These are phyloP conservation scores for Linum lewisii DNA, from an alignment of 345 rosid genomes.

Conservation along the genomic window DNA sequence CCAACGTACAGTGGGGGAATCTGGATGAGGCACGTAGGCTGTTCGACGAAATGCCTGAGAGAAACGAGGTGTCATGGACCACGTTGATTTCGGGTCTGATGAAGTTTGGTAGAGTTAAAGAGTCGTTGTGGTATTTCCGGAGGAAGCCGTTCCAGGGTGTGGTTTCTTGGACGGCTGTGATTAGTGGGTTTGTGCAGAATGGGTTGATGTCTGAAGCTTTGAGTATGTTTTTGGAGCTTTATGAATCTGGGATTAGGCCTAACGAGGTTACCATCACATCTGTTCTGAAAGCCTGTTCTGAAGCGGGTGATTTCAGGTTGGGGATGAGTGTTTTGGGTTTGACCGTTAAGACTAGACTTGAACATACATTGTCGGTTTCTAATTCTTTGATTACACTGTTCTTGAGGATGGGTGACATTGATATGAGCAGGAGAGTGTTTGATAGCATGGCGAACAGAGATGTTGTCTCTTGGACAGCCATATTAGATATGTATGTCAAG, in stretches of 20 bases:
- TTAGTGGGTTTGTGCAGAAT: conserved; percentile 44
- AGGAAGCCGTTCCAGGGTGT: conserved; percentile 44
- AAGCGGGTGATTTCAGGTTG: conserved; percentile 21
- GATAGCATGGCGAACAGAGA: conserved; percentile 38
- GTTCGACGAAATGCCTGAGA: conserved; percentile 56
- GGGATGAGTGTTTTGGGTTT: conserved; percentile 35
- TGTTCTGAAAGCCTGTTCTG: conserved; percentile 34
- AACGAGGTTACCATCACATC: conserved; percentile 42
- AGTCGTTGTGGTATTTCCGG: conserved; percentile 40
- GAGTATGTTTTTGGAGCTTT: conserved; percentile 33
- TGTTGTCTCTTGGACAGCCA: conserved; percentile 55
- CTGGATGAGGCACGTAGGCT: conserved; percentile 32
- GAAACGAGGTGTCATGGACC: conserved; percentile 50
- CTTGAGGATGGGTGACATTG: conserved; percentile 36
- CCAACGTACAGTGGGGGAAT: conserved; percentile 30
- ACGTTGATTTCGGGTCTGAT: conserved; percentile 42
- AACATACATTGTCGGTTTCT: conserved; percentile 29
- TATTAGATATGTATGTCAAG: conserved; percentile 36
- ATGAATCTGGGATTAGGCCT: conserved; percentile 35
- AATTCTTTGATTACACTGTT: conserved; percentile 44
- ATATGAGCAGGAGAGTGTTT: conserved; percentile 32
- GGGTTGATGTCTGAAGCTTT: conserved; percentile 32
- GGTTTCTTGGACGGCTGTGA: conserved; percentile 44
- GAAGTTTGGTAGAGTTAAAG: conserved; percentile 39
- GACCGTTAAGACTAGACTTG: conserved; percentile 40